Evolutionary conservation across 495 filamentous ascomycete genomes (phyloP).

Genomic region (Bacidia rubella): DNA sequence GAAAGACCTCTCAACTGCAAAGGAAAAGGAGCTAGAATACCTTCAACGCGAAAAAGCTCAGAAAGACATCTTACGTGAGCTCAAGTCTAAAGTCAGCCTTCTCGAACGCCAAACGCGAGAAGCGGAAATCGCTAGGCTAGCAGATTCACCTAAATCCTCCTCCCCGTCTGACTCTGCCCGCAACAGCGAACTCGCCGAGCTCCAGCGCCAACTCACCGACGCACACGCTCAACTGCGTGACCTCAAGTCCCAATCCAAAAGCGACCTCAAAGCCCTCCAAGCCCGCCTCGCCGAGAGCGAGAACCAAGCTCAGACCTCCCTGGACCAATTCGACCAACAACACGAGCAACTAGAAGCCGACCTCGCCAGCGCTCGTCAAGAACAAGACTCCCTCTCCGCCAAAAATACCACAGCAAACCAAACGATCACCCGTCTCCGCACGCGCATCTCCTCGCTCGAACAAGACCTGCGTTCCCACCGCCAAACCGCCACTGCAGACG

Average conservation of each 20-base stretch:
- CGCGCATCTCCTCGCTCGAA: conserved; percentile 23
- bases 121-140: conserved; percentile 35
- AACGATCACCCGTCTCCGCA: conserved; percentile 20
- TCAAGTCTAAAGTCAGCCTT: conserved; percentile 39
- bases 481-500: conserved; percentile 18
- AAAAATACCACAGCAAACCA: conserved; percentile 20
- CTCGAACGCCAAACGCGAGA: conserved; percentile 46
- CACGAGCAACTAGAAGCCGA: conserved; percentile 23
- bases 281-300: conserved; percentile 21
- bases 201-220: conserved; percentile 49
- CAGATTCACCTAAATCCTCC: conserved; percentile 28
- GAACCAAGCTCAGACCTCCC: conserved; percentile 10
- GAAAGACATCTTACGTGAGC: conserved; percentile 37
- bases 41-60: conserved; percentile 49
- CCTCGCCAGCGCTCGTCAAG: conserved; percentile 17
- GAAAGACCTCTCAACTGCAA: conserved; percentile 45
- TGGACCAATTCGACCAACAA: conserved; percentile 19
- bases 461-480: conserved; percentile 23
- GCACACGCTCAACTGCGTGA: conserved; percentile 48
- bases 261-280: conserved; percentile 23
- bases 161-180: conserved; percentile 36
- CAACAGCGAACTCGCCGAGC: conserved; percentile 47
- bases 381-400: conserved; percentile 20
- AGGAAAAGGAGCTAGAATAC: conserved; percentile 48
- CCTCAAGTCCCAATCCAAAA: conserved; percentile 36